Evolutionary conservation across 192 early-diverging fungal species (phyloP), one percentile per base, ranked within the genome.

Genomic region (Rhizophagus clarus): DNA sequence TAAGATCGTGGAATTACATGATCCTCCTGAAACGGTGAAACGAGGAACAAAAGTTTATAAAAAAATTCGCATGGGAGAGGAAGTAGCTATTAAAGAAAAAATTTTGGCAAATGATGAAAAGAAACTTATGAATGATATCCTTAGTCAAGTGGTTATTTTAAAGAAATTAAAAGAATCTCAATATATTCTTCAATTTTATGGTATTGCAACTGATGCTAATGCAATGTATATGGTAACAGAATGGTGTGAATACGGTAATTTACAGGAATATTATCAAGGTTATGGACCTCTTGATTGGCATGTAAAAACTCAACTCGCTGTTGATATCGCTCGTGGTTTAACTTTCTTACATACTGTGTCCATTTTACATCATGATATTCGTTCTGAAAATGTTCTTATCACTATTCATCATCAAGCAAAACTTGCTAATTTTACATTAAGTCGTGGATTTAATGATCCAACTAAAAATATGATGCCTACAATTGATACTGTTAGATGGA

Each of bases 181-280:
- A 79, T 34, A 71, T 61, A 71, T 79, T n/a, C 12, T 70, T 60
- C 29, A 56, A 61, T 79, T 79, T 71, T 70, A 71, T 71, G 77
- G 77, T 40, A 40, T 79, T 1, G 24, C 56, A n/a, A 28, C 71
- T 45, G 51, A 56, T 37, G 68, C n/a, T 28, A 61, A 62, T 28
- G 51, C 12, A n/a, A 45, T 71, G 28, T 61, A 63, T 68, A 34
- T 79, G 66, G 64, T 79, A 22, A 79, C 77, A 9, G 77, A 79
- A 71, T 79, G 77, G 77, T 47, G 60, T 34, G 77, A 79, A 71
- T 71, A 34, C 24, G 77, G 77, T 26, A 79, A 61, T 37, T 40
- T 79, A n/a, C n/a, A 47, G 34, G 77, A 79, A 49, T 66, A 28
- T 51, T 79, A 79, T 69, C 14, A 28, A 34, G 32, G 37, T 29